These are phyloP conservation scores for Spiraea crenata DNA, from an alignment of 331 rosid species.

Conservation along the genomic window DNA sequence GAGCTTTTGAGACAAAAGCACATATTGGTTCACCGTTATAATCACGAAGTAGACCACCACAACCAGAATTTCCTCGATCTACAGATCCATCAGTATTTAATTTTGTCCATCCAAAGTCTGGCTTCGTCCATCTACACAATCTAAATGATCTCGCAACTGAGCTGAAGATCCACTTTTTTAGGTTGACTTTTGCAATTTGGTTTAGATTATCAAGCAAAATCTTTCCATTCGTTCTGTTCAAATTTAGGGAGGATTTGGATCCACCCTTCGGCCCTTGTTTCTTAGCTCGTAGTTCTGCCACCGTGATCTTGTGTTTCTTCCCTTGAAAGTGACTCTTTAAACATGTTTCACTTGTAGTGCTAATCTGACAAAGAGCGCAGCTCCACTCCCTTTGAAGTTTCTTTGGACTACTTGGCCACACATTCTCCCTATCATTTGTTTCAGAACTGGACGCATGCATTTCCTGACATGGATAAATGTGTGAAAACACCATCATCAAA, in stretches of 20 bases:
- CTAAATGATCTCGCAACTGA: constrained; percentile 39
- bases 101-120: constrained; percentile 57
- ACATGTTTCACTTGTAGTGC: constrained; percentile 42
- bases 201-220: constrained; percentile 43
- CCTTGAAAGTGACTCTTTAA: constrained; percentile 45
- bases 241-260: constrained; percentile 17
- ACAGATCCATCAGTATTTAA: constrained; percentile 65
- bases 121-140: constrained; percentile 55
- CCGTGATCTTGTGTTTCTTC: constrained; percentile 43
- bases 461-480: constrained; percentile 37
- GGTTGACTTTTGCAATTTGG: constrained; percentile 35
- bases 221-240: constrained; percentile 35
- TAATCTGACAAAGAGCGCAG: constrained; percentile 56
- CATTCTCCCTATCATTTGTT: constrained; percentile 11
- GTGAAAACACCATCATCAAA: constrained; percentile 6
- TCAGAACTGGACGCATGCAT: constrained; percentile 15
- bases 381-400: constrained; percentile 62
- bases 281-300: constrained; percentile 23
- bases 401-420: constrained; percentile 22
- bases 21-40: constrained; percentile 43
- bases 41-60: constrained; percentile 60
- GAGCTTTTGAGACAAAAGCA: constrained; percentile 57
- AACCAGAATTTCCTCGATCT: constrained; percentile 34
- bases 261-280: constrained; percentile 19
- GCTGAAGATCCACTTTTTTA: constrained; percentile 23